These are phyloP conservation scores for Carex kokanica DNA, from an alignment of 176 grass and related monocot species.

Conservation along the genomic window DNA sequence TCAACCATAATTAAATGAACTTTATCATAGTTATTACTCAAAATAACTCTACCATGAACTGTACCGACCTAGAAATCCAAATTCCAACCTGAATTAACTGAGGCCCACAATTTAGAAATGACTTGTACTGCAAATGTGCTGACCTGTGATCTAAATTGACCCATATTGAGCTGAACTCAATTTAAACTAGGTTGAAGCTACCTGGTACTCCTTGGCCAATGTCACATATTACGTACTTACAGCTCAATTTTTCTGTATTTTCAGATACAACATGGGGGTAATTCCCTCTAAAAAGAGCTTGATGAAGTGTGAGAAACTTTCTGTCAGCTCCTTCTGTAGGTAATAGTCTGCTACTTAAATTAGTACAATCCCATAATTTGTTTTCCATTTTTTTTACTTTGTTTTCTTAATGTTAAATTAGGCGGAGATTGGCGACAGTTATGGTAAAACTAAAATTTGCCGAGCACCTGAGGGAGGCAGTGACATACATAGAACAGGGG, in stretches of 20 bases:
- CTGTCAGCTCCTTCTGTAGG: conserved; percentile 9
- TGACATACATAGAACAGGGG: conserved; percentile 86
- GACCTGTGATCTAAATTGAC: background rate
- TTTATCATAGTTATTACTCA: background rate
- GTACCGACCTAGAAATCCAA: background rate
- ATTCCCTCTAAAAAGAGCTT: conserved; percentile 71
- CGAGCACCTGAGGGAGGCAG: conserved; percentile 80
- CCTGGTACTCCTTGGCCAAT: background rate
- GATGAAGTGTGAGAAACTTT: conserved; percentile 55
- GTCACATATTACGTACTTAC: background rate
- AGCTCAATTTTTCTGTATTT: conserved; percentile 17
- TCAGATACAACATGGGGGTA: conserved; percentile 81
- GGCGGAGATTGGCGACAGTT: conserved; percentile 65
- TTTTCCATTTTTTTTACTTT: background rate
- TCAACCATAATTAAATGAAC: background rate
- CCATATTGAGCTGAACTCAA: background rate
- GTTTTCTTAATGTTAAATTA: conserved; percentile 24
- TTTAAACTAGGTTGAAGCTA: background rate
- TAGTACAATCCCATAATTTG: background rate
- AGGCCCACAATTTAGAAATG: background rate
- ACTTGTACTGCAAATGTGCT: background rate
- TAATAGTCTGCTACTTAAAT: conserved; percentile 6
- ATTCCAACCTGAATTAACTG: background rate
- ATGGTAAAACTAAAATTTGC: conserved; percentile 81
- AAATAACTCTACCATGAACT: background rate